phyloP scores from a whole-genome alignment of 257 asterid genomes.

The Thymus quinquecostatus region DNA sequence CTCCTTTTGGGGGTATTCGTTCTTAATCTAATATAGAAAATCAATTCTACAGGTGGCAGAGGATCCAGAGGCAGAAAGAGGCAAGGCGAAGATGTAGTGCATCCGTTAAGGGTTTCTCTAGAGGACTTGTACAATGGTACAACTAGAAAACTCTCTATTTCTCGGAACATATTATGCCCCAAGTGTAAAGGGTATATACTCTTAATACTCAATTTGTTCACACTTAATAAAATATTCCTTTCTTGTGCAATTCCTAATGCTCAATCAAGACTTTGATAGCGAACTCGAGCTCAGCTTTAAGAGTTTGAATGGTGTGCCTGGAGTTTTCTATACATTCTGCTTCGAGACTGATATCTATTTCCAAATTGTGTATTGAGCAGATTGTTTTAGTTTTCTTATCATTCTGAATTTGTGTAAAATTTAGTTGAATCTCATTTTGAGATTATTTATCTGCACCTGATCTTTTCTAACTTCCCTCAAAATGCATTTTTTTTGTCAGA shows the following conservation, averaged over 20 bases:
- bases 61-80: conserved; percentile 32
- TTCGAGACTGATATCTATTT: too few species aligned
- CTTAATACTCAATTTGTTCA: conserved; percentile 13
- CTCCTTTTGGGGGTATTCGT: neutral
- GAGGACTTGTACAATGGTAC: conserved; percentile 59
- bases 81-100: conserved; percentile 55
- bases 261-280: neutral
- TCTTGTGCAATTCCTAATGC: neutral
- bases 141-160: conserved; percentile 47
- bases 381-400: neutral
- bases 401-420: neutral
- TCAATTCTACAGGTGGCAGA: conserved; percentile 30
- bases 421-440: conserved; percentile 11
- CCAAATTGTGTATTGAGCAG: too few species aligned
- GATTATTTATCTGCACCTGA: neutral
- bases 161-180: conserved; percentile 50
- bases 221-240: neutral
- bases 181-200: conserved; percentile 58
- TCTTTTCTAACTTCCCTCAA: neutral
- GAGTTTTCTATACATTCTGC: too few species aligned
- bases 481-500: conserved; percentile 32
- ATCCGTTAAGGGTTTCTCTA: conserved; percentile 51
- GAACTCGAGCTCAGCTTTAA: too few species aligned
- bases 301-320: too few species aligned
- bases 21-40: neutral